phyloP scores from a whole-genome alignment of 805 yeast genomes.

The Groenewaldozyma salmanticensis region DNA sequence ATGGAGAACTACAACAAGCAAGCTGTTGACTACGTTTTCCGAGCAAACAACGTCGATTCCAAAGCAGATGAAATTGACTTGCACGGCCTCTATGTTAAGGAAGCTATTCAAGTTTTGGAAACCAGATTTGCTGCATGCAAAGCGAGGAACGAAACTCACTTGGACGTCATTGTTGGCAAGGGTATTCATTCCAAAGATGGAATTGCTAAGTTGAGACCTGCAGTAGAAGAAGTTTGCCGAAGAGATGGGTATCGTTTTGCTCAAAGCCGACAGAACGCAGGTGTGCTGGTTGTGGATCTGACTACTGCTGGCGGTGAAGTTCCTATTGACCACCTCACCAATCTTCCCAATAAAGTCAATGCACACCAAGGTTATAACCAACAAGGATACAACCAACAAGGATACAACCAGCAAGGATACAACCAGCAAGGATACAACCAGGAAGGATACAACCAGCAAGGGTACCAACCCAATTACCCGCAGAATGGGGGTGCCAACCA shows the following conservation, averaged over 20 bases:
- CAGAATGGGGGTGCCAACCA: constrained; percentile 7
- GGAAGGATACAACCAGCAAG: constrained; percentile 9
- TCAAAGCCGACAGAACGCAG: constrained; percentile 64
- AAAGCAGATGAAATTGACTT: constrained; percentile 79
- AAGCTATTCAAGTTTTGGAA: constrained; percentile 70
- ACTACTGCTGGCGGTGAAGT: constrained; percentile 30
- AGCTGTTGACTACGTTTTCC: constrained; percentile 80
- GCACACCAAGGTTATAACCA: constrained; percentile 7
- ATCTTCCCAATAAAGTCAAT: constrained; percentile 10
- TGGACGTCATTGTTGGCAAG: constrained; percentile 86
- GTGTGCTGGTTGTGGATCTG: constrained; percentile 68
- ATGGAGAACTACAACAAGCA: constrained; percentile 64
- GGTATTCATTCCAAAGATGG: constrained; percentile 79
- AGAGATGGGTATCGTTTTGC: constrained; percentile 53
- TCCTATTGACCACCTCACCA: constrained; percentile 21
- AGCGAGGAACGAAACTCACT: constrained; percentile 43
- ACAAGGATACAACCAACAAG: constrained; percentile 8
- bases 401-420: constrained; percentile 9
- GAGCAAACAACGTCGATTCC: constrained; percentile 83
- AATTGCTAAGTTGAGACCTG: constrained; percentile 82
- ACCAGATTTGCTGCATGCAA: constrained; percentile 61
- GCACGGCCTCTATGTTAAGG: constrained; percentile 85
- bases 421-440: constrained; percentile 8
- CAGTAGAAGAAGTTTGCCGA: constrained; percentile 66
- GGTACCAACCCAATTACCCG: constrained; percentile 5